Conservation (phyloP, 352 stramenopile genomes). For the Bremia lactucae region DNA sequence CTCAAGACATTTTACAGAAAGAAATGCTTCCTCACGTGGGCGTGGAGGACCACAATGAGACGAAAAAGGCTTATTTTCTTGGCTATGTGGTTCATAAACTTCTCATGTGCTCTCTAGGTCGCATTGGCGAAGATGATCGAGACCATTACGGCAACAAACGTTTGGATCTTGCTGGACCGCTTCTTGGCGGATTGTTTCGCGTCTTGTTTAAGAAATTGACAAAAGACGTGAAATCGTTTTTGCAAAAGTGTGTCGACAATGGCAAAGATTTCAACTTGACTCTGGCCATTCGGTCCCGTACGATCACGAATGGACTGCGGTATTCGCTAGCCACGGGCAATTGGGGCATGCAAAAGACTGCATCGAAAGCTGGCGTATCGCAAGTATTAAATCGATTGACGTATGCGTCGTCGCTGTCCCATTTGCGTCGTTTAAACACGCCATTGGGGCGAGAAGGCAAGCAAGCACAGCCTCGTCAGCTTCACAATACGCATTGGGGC, state of each 20-base stretch:
- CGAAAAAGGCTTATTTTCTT: slow-evolving; percentile 95
- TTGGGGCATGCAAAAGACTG: slow-evolving; percentile 93
- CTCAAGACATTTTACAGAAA: slow-evolving; percentile 97
- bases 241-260: slow-evolving; percentile 88
- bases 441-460: slow-evolving; percentile 98
- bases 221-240: slow-evolving; percentile 94
- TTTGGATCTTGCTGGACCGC: slow-evolving; percentile 95
- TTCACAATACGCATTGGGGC: slow-evolving; percentile 99
- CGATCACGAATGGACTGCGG: slow-evolving; percentile 96
- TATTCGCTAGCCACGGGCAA: slow-evolving; percentile 99
- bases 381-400: slow-evolving; percentile 99
- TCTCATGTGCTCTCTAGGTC: slow-evolving; percentile 96
- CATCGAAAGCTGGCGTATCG: slow-evolving; percentile 95
- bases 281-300: slow-evolving; percentile 94
- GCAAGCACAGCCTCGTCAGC: slow-evolving; percentile 96
- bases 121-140: slow-evolving; percentile 96
- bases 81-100: slow-evolving; percentile 99
- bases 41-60: slow-evolving; percentile 96
- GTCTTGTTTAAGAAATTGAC: slow-evolving; percentile 98
- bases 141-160: slow-evolving; percentile 99
- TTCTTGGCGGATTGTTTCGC: slow-evolving; percentile 96
- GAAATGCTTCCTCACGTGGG: slow-evolving; percentile 98
- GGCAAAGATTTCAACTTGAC: slow-evolving; percentile 95
- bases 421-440: slow-evolving; percentile 98
- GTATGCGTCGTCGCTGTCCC: slow-evolving; percentile 97